Percentiles rank a stretch among this genome's conserved stretches.
phyloP scores from a whole-genome alignment of 2,329 filamentous ascomycete species.

The Neoascochyta sp. region DNA sequence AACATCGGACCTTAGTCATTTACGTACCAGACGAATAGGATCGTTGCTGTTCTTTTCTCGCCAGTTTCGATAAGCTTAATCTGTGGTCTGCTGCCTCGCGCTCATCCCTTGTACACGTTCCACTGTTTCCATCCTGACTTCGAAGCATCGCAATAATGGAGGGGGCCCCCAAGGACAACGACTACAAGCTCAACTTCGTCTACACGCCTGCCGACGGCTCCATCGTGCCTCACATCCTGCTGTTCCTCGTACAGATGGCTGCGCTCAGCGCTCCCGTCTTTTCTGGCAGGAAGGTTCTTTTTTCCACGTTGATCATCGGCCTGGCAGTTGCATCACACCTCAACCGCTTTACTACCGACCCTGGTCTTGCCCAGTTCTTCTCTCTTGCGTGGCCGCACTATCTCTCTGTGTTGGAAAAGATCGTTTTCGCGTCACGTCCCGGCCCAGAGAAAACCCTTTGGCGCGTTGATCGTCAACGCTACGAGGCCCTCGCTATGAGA shows the following conservation, averaged over 20 bases:
- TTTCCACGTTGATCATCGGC: slow-evolving; percentile 1
- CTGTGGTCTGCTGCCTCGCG: no score
- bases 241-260: slow-evolving; percentile 5
- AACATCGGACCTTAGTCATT: no score
- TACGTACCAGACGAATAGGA: no score
- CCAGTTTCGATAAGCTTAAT: no score
- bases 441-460: slow-evolving; percentile 4
- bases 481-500: slow-evolving; percentile 1
- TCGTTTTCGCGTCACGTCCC: neutral
- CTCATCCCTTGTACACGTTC: no score
- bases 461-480: slow-evolving; percentile 4
- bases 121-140: no score
- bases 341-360: slow-evolving; percentile 2
- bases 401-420: slow-evolving; percentile 8
- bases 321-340: slow-evolving; percentile 4
- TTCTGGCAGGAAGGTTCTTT: slow-evolving; percentile 1
- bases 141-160: no score
- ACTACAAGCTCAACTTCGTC: no score
- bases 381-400: slow-evolving; percentile 8
- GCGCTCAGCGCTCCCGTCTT: slow-evolving; percentile 4
- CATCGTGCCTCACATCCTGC: slow-evolving; percentile 1
- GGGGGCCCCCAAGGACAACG: no score
- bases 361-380: slow-evolving; percentile 2
- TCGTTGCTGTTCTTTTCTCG: no score
- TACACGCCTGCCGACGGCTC: neutral